phyloP scores from a whole-genome alignment of 2,329 filamentous ascomycete species.

The Pseudocercospora eumusae region DNA sequence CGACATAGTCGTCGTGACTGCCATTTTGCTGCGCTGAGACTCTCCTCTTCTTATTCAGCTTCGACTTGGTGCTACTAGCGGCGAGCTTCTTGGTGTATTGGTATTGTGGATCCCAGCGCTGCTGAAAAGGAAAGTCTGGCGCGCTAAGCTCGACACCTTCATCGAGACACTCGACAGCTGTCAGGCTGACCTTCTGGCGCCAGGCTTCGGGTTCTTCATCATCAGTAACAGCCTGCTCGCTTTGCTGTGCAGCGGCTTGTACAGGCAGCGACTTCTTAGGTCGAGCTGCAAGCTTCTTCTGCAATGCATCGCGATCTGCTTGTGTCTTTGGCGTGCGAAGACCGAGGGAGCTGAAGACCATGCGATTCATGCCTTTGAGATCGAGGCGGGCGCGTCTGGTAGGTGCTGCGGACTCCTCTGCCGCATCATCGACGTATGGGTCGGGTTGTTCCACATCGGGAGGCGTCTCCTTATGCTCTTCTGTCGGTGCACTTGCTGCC shows the following conservation, averaged over 20 bases:
- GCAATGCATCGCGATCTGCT: constrained; percentile 65
- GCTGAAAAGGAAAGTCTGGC: constrained; percentile 85
- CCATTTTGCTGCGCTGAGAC: constrained; percentile 40
- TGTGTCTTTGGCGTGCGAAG: constrained; percentile 68
- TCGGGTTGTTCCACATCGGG: not conserved
- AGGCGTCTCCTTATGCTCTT: constrained; percentile 28
- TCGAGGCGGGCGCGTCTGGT: constrained; percentile 52
- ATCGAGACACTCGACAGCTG: constrained; percentile 82
- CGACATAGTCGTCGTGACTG: constrained; percentile 45
- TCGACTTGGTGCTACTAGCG: constrained; percentile 46
- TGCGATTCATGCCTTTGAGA: constrained; percentile 63
- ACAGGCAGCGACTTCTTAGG: constrained; percentile 14
- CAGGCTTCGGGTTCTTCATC: constrained; percentile 64
- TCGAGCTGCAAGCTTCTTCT: constrained; percentile 51
- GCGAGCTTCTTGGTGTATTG: constrained; percentile 43
- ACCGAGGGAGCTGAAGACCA: constrained; percentile 73
- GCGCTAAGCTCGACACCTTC: constrained; percentile 67
- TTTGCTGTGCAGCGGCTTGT: constrained; percentile 33
- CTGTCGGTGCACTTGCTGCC: constrained; percentile 14
- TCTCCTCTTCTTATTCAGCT: constrained; percentile 57
- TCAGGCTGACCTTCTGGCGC: constrained; percentile 71
- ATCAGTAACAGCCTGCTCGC: constrained; percentile 26
- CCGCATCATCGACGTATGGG: not conserved
- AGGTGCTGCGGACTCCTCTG: constrained; percentile 2
- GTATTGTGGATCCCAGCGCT: constrained; percentile 79